Evolutionary conservation across 2,329 filamentous ascomycete genomes (phyloP).

Genomic region (Monilinia polystroma): DNA sequence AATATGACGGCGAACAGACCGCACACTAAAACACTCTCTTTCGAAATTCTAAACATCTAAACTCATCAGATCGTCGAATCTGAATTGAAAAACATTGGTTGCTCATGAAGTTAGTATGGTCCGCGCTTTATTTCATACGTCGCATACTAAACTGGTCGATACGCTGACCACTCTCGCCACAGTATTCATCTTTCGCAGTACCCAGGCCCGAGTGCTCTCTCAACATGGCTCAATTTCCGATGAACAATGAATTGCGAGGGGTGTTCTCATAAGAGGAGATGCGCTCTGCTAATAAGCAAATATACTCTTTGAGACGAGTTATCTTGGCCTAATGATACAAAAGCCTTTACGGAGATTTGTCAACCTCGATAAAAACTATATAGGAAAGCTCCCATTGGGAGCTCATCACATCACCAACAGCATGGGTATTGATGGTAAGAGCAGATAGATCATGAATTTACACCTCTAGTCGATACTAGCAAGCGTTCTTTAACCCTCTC

Average conservation of each 20-base stretch:
- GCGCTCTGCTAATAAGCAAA: neutral
- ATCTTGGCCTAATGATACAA: neutral
- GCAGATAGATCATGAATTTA: conserved; percentile 24
- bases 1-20: too few relatives aligned
- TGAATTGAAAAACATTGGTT: too few relatives aligned
- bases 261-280: neutral
- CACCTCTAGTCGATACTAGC: conserved; percentile 12
- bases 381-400: neutral
- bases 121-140: too few relatives aligned
- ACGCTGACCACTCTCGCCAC: neutral
- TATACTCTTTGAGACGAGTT: neutral
- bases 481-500: conserved; percentile 33
- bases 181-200: neutral
- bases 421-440: neutral
- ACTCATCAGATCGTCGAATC: too few relatives aligned
- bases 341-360: neutral
- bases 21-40: too few relatives aligned
- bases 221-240: too few relatives aligned
- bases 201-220: neutral
- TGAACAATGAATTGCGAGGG: neutral
- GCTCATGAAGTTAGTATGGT: too few relatives aligned
- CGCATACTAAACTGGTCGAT: neutral
- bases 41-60: too few relatives aligned
- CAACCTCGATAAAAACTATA: neutral
- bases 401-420: neutral